These are phyloP conservation scores for Xylaria cubensis DNA, from an alignment of 495 filamentous ascomycete species.

Conservation along the genomic window DNA sequence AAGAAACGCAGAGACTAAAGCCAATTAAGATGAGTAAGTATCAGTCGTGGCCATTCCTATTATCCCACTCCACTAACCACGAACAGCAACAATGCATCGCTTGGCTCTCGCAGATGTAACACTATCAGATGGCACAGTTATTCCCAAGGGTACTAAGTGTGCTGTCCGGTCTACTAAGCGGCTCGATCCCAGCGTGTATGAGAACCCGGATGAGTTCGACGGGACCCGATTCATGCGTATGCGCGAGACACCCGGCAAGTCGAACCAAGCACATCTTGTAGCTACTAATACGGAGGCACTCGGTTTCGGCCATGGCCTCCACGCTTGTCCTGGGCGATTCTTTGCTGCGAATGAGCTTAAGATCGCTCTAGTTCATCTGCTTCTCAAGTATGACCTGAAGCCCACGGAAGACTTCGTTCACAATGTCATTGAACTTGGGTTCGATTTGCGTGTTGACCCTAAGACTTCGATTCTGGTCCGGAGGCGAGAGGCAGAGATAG, in stretches of 20 bases:
- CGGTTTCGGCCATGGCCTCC: slow-evolving; percentile 47
- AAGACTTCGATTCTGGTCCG: background rate
- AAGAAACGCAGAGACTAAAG: slow-evolving; percentile 37
- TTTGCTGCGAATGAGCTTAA: slow-evolving; percentile 52
- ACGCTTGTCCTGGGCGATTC: slow-evolving; percentile 53
- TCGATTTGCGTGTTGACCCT: slow-evolving; percentile 19
- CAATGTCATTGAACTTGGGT: slow-evolving; percentile 14
- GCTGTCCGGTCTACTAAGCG: slow-evolving; percentile 41
- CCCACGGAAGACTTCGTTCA: slow-evolving; percentile 23
- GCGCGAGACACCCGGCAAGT: slow-evolving; percentile 44
- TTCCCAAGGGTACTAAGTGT: slow-evolving; percentile 55
- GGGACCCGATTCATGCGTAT: slow-evolving; percentile 55
- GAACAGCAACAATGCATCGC: slow-evolving; percentile 41
- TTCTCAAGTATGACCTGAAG: slow-evolving; percentile 52
- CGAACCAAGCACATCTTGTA: slow-evolving; percentile 53
- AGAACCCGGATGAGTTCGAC: slow-evolving; percentile 53
- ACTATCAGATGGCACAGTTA: slow-evolving; percentile 56
- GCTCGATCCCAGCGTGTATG: slow-evolving; percentile 53
- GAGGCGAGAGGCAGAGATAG: slow-evolving; percentile 21
- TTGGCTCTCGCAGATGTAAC: slow-evolving; percentile 45
- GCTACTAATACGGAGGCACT: slow-evolving; percentile 47
- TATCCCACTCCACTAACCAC: background rate
- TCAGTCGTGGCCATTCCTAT: background rate
- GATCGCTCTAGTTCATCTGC: slow-evolving; percentile 46
- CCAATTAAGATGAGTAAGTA: slow-evolving; percentile 31